Conservation (phyloP, 495 filamentous ascomycete genomes). For the Lichina pygmaea region DNA sequence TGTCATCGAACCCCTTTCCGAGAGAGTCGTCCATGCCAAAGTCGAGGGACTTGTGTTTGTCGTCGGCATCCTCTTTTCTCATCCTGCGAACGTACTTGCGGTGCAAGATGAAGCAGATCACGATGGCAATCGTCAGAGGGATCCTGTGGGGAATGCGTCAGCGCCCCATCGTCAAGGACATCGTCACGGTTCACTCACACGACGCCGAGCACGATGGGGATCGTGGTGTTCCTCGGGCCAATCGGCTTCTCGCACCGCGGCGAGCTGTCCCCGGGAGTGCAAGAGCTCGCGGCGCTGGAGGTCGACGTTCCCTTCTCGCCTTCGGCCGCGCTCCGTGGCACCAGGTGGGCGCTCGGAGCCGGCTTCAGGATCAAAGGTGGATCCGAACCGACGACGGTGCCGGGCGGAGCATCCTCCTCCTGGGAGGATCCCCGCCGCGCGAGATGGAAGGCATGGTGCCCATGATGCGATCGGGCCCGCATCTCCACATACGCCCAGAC, state of each 20-base stretch:
- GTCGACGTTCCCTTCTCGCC: not conserved
- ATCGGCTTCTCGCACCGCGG: slow-evolving; percentile 27
- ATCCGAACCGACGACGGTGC: not conserved
- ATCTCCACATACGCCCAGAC: too few relatives aligned
- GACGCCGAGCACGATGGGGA: slow-evolving; percentile 58
- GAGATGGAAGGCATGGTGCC: not conserved
- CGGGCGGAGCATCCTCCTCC: not conserved
- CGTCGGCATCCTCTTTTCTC: slow-evolving; percentile 51
- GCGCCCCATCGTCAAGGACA: not conserved
- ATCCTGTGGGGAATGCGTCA: slow-evolving; percentile 24
- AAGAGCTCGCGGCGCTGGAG: not conserved
- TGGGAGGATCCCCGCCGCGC: not conserved
- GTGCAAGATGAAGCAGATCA: slow-evolving; percentile 51
- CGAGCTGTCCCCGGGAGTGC: slow-evolving; percentile 6
- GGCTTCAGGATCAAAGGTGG: not conserved
- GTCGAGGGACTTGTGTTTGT: slow-evolving; percentile 79
- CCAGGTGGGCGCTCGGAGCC: not conserved
- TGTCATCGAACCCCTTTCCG: slow-evolving; percentile 15
- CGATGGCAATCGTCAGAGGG: slow-evolving; percentile 38
- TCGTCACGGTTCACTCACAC: slow-evolving; percentile 27
- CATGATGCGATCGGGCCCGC: not conserved
- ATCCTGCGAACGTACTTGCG: slow-evolving; percentile 47
- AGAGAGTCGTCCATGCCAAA: slow-evolving; percentile 34
- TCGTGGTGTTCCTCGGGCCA: slow-evolving; percentile 23
- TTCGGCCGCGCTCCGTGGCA: not conserved